Percentiles rank a stretch among this genome's conserved stretches.
Evolutionary conservation across 1,284 basidiomycete genomes (phyloP).

Genomic region (Phylloporus sp.): DNA sequence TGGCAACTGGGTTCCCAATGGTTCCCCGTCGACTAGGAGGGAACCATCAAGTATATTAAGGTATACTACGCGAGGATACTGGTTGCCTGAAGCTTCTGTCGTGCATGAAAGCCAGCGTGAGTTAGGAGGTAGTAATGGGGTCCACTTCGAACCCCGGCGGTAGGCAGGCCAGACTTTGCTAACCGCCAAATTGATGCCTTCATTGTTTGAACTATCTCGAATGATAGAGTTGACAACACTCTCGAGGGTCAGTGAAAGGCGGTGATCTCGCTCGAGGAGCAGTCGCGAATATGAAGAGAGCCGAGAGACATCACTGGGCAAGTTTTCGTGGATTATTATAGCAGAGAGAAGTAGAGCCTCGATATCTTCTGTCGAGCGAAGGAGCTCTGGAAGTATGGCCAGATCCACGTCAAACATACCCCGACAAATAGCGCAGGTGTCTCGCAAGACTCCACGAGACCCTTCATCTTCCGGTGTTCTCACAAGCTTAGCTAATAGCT

Average conservation of each 20-base stretch:
- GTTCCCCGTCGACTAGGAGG: constrained; percentile 51
- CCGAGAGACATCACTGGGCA: background rate
- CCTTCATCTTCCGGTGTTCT: constrained; percentile 25
- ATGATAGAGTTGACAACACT: background rate
- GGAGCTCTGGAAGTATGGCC: constrained; percentile 20
- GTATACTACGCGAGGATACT: constrained; percentile 39
- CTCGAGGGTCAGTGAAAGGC: constrained; percentile 1
- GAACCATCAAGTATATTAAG: constrained; percentile 51
- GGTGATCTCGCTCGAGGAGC: constrained; percentile 3
- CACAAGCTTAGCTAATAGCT: constrained; percentile 38
- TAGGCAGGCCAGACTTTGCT: constrained; percentile 47
- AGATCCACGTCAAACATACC: constrained; percentile 49
- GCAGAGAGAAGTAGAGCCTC: constrained; percentile 46
- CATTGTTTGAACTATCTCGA: background rate
- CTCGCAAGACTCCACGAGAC: constrained; percentile 40
- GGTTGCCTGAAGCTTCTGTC: constrained; percentile 19
- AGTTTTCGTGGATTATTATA: constrained; percentile 32
- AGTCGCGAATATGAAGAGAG: constrained; percentile 1
- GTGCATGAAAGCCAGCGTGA: constrained; percentile 47
- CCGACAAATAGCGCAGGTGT: constrained; percentile 50
- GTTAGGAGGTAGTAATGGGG: constrained; percentile 31
- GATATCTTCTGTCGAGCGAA: constrained; percentile 37
- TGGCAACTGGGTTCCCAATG: constrained; percentile 48
- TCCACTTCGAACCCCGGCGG: constrained; percentile 42
- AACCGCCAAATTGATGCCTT: constrained; percentile 47